These are phyloP conservation scores for Deuterostichococcus epilithicus DNA, from an alignment of 139 green algal species.

Conservation along the genomic window DNA sequence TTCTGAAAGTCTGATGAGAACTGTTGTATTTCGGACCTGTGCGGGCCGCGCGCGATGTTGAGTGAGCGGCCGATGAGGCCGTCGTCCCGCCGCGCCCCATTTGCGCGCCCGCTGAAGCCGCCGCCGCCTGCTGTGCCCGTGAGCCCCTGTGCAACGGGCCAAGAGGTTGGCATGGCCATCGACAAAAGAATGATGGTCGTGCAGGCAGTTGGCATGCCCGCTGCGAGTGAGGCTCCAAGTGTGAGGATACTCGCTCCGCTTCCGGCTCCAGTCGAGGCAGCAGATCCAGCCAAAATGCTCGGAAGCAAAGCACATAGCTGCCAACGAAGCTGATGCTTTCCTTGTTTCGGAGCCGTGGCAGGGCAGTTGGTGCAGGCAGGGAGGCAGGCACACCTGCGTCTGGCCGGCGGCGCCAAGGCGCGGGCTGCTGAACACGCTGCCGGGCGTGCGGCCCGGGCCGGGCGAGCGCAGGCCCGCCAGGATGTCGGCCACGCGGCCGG, in stretches of 20 bases:
- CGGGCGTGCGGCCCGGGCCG: neutral
- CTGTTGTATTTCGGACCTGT: slow-evolving; percentile 26
- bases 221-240: too few relatives aligned
- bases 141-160: neutral
- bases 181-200: too few relatives aligned
- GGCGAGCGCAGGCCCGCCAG: neutral
- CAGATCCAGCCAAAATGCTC: too few relatives aligned
- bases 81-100: slow-evolving; percentile 23
- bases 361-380: too few relatives aligned
- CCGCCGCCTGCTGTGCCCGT: slow-evolving; percentile 8
- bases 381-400: neutral
- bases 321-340: too few relatives aligned
- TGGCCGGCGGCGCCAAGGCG: neutral
- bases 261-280: too few relatives aligned
- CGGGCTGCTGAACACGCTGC: neutral
- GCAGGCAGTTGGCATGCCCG: too few relatives aligned
- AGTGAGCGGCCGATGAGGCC: slow-evolving; percentile 44
- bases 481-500: neutral
- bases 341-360: too few relatives aligned
- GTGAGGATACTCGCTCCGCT: too few relatives aligned
- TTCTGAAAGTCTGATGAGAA: too few relatives aligned
- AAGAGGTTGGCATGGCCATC: too few relatives aligned
- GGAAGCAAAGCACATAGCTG: too few relatives aligned
- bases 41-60: slow-evolving; percentile 57
- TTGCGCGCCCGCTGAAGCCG: slow-evolving; percentile 21